phyloP scores from a whole-genome alignment of 495 filamentous ascomycete genomes.

The Immersiella caudata region DNA sequence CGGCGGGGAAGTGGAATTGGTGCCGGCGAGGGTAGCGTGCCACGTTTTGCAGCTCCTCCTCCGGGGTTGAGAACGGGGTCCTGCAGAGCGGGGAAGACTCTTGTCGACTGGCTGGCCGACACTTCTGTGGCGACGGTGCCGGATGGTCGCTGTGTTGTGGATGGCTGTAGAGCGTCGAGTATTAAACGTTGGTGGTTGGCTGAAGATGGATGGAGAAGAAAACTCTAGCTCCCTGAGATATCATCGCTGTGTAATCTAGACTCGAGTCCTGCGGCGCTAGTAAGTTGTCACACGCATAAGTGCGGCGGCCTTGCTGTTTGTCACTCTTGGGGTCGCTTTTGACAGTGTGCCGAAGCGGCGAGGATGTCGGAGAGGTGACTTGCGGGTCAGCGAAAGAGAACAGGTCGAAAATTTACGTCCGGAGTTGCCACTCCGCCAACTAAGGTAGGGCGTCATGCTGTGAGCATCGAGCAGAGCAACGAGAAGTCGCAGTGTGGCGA shows the following conservation, averaged over 20 bases:
- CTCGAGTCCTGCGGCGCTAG: background rate
- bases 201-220: background rate
- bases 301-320: background rate
- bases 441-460: too few species aligned
- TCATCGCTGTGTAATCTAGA: background rate
- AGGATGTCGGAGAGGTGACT: too few species aligned
- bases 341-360: too few species aligned
- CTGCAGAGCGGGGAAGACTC: background rate
- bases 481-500: too few species aligned
- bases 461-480: too few species aligned
- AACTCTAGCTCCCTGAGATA: background rate
- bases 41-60: background rate
- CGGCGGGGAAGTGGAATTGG: background rate
- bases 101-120: background rate
- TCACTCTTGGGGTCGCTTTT: background rate
- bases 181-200: background rate
- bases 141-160: background rate
- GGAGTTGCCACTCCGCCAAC: background rate
- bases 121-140: background rate
- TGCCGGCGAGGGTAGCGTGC: background rate
- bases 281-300: background rate
- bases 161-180: background rate
- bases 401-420: background rate
- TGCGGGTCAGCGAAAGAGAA: too few species aligned
- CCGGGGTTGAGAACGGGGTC: background rate